Conservation (phyloP, 495 filamentous ascomycete species). For the Penicillium ochrochloron region DNA sequence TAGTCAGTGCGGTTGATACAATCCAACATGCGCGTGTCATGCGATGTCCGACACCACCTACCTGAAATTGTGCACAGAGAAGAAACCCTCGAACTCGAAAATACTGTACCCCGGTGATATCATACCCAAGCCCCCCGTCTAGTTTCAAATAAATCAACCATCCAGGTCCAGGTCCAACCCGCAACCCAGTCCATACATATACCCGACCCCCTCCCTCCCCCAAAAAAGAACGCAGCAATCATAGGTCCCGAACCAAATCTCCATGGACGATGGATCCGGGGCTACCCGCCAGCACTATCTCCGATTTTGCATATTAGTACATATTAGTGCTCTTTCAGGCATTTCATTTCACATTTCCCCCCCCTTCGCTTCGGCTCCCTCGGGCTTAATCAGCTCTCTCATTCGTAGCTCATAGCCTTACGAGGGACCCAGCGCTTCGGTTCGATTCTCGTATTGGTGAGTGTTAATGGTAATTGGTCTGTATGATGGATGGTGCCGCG, state of each 20-base stretch:
- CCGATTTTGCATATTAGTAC: no score
- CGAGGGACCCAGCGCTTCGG: background rate
- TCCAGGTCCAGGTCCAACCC: background rate
- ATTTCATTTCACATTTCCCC: background rate
- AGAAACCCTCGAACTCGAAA: no score
- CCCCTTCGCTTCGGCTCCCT: background rate
- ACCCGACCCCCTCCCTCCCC: background rate
- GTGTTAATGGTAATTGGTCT: background rate
- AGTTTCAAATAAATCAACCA: background rate
- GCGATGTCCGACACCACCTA: background rate
- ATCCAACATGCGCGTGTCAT: background rate
- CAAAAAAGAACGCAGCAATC: no score
- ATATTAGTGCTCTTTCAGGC: background rate
- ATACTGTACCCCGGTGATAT: background rate
- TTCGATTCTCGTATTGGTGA: background rate
- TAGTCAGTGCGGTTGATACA: conserved; percentile 7
- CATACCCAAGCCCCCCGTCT: background rate
- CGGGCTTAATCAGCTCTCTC: background rate
- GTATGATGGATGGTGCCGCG: background rate
- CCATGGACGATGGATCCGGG: background rate
- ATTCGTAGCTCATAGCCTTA: conserved; percentile 7
- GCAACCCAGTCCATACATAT: background rate
- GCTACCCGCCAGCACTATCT: background rate
- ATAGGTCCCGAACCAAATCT: no score
- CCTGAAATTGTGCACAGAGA: background rate